These are phyloP conservation scores for Quercus phellos DNA, from an alignment of 331 rosid genomes.

Conservation along the genomic window DNA sequence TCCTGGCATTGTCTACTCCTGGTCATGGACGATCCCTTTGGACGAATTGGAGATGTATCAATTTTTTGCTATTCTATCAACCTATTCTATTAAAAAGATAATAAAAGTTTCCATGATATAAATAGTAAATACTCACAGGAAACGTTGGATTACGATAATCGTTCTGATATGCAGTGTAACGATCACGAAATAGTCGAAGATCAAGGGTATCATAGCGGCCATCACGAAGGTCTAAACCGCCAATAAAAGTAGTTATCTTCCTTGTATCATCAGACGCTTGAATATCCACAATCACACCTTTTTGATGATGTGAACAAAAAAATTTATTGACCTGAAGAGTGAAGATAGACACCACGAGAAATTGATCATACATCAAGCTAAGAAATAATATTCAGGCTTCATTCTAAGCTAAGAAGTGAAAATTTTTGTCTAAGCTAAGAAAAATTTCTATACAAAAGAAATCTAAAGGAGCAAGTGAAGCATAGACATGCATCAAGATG, in stretches of 20 bases:
- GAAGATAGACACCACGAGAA: no score
- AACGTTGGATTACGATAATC: slow-evolving; percentile 82
- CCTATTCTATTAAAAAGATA: background rate
- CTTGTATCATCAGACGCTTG: slow-evolving; percentile 74
- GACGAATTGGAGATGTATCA: no score
- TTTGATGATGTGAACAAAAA: slow-evolving; percentile 80
- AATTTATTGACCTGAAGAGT: slow-evolving; percentile 74
- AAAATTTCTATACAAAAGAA: background rate
- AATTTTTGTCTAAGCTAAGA: background rate
- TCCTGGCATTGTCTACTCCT: no score
- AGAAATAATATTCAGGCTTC: background rate
- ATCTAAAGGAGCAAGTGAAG: background rate
- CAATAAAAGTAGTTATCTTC: slow-evolving; percentile 78
- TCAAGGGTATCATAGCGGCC: slow-evolving; percentile 90
- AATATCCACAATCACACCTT: slow-evolving; percentile 82
- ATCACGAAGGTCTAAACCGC: slow-evolving; percentile 89
- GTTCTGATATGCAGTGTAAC: slow-evolving; percentile 50
- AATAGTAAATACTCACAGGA: slow-evolving; percentile 39
- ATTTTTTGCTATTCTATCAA: no score
- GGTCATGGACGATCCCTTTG: no score
- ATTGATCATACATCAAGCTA: background rate
- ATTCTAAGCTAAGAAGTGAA: background rate
- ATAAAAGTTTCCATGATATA: no score
- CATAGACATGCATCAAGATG: background rate
- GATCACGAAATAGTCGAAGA: slow-evolving; percentile 58